Percentiles rank a stretch among this genome's conserved stretches.
Conservation (phyloP, 73 alveolate genomes). For the Paraurostyla sp. region DNA sequence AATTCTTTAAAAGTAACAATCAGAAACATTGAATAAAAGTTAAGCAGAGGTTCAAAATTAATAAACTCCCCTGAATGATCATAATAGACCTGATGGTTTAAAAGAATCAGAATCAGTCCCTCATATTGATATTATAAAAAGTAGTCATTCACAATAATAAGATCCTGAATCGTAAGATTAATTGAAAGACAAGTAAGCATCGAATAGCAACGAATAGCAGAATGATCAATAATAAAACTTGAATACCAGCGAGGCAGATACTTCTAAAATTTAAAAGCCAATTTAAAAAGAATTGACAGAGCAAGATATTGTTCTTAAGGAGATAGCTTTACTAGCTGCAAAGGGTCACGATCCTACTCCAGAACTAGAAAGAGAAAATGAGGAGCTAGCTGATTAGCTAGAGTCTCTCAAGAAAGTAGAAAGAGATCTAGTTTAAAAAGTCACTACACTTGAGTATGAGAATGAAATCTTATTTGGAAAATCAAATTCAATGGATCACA, state of each 20-base stretch:
- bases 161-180: background rate
- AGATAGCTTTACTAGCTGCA: slow-evolving; percentile 37
- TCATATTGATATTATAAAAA: background rate
- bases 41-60: background rate
- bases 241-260: background rate
- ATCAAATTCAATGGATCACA: slow-evolving; percentile 53
- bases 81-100: background rate
- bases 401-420: background rate
- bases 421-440: background rate
- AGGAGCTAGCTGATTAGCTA: background rate
- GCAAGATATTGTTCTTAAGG: slow-evolving; percentile 25
- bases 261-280: background rate
- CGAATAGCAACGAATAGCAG: background rate
- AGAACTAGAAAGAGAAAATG: slow-evolving; percentile 34
- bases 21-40: background rate
- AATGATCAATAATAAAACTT: background rate
- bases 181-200: background rate
- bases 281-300: background rate
- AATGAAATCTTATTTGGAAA: slow-evolving; percentile 50
- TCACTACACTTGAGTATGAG: slow-evolving; percentile 5
- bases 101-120: background rate
- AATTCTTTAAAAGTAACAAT: background rate
- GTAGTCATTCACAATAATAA: background rate
- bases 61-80: background rate
- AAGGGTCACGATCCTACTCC: slow-evolving; percentile 55